Conservation (phyloP, 371 early-diverging fungal species). For the Lichtheimia ramosa region DNA sequence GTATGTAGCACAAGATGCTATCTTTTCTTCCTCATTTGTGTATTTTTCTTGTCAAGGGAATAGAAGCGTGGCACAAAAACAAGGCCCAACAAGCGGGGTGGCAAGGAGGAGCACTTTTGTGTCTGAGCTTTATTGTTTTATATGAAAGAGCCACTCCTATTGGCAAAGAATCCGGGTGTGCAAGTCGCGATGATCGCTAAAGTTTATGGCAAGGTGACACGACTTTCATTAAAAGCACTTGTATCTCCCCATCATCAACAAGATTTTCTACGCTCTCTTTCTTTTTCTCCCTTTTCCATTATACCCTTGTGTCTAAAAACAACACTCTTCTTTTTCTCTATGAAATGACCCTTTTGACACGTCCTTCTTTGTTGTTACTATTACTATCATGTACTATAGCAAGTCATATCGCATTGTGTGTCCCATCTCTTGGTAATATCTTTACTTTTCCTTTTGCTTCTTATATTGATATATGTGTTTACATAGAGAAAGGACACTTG, state of each 20-base stretch:
- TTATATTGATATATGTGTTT: not conserved
- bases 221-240: constrained; percentile 6
- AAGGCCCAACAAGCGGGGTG: too few species aligned
- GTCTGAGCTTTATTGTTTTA: constrained; percentile 2
- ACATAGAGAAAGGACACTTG: not conserved
- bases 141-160: constrained; percentile 1
- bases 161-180: not conserved
- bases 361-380: too few species aligned
- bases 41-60: too few species aligned
- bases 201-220: constrained; percentile 5
- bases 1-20: too few species aligned
- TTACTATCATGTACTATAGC: not conserved
- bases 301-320: not conserved
- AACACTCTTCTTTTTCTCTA: not conserved
- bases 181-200: constrained; percentile 2
- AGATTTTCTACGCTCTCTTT: not conserved
- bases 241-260: not conserved
- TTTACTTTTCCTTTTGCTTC: not conserved
- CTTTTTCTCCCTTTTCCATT: not conserved
- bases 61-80: too few species aligned
- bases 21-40: too few species aligned
- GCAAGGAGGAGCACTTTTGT: not conserved
- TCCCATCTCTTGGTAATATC: not conserved
- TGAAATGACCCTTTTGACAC: too few species aligned
- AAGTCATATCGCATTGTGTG: not conserved